Base-by-base conservation (phyloP, 805 yeast species). In the Debaryomyces prosopidis region DNA sequence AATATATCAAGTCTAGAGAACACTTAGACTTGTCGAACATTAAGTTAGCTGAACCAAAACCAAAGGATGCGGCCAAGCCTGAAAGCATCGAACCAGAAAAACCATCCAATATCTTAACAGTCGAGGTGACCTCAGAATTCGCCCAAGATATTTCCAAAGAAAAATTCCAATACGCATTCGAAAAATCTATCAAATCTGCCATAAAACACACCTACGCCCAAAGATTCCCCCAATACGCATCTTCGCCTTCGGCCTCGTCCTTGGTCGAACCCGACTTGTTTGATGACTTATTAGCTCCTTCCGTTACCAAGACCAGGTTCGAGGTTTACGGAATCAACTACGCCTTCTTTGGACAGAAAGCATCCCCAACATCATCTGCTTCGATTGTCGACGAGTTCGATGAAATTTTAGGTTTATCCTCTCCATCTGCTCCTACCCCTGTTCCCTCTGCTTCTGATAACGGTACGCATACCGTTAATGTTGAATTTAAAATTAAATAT, bases 11-110 rank as follows among this genome's bases (percentile, higher is more conserved):
- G 41, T 65, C 75, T 28, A 77, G 77, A 51, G 77, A 79, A 50
- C 84, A 80, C 55, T 71, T 90, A 51, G 96, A 91, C 61, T 71
- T 90, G 48, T 77, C 89, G 35, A 80, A 85, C 63, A 81, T 90
- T 49, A 77, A 78, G 41, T 53, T 77, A 40, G 74, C 72, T 30
- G 61, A 65, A 17, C 66, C 70, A 2, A 57, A 58, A 45, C 35
- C 45, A 27, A 45, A 36, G 28, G 50, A 45, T 5, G 46, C 50
- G 3, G 34, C 40, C 30, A 44, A 42, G 16, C 39, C 49, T 14
- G 46, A 40, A 27, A 47, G 41, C n/a, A 35, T 19, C 12, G 55
- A 50, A 37, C 53, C 53, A 16, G 59, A 63, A n/a, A 59, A 58
- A 42, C 73, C 73, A 18, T 42, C 52, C 33, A 68, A 68, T 45